A percentile compares a stretch with the other conserved stretches of the same genome.
These are phyloP conservation scores for Penstemon newberryi DNA, from an alignment of 257 asterid species.

Conservation along the genomic window DNA sequence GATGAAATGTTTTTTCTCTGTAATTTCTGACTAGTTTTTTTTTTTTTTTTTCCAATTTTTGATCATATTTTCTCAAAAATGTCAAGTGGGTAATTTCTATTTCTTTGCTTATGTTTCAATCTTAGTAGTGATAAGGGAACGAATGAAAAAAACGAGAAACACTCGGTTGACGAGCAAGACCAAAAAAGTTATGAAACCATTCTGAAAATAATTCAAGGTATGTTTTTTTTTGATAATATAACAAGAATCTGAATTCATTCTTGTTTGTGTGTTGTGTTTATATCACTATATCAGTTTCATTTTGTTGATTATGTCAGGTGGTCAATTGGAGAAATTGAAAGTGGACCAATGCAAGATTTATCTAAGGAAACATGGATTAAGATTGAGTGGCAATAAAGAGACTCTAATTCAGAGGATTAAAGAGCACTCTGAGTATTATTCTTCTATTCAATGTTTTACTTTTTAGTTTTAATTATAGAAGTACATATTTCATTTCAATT, in stretches of 20 bases:
- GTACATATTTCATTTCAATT: background rate
- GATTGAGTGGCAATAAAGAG: slow-evolving; percentile 80
- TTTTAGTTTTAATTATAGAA: background rate
- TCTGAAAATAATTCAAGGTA: slow-evolving; percentile 58
- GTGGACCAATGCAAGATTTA: slow-evolving; percentile 83
- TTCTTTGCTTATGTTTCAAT: slow-evolving; percentile 7
- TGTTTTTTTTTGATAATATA: background rate
- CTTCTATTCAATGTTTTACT: slow-evolving; percentile 5
- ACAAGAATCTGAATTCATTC: background rate
- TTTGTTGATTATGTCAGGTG: slow-evolving; percentile 40
- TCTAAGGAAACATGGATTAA: slow-evolving; percentile 71
- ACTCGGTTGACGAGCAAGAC: slow-evolving; percentile 47
- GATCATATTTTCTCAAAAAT: slow-evolving; percentile 11
- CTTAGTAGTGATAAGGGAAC: slow-evolving; percentile 32
- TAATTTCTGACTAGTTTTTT: background rate
- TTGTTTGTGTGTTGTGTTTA: slow-evolving; percentile 8
- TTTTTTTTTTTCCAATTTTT: background rate
- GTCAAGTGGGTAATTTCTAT: background rate
- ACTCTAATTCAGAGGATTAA: slow-evolving; percentile 61
- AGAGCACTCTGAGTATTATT: slow-evolving; percentile 70
- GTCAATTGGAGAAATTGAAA: slow-evolving; percentile 60
- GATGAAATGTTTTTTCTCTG: background rate
- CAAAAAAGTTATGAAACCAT: slow-evolving; percentile 45
- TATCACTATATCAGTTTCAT: background rate
- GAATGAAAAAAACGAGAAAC: slow-evolving; percentile 35